A percentile compares a stretch with the other conserved stretches of the same genome.
phyloP scores from a whole-genome alignment of 768 basidiomycete species.

The Kwoniella sp. region DNA sequence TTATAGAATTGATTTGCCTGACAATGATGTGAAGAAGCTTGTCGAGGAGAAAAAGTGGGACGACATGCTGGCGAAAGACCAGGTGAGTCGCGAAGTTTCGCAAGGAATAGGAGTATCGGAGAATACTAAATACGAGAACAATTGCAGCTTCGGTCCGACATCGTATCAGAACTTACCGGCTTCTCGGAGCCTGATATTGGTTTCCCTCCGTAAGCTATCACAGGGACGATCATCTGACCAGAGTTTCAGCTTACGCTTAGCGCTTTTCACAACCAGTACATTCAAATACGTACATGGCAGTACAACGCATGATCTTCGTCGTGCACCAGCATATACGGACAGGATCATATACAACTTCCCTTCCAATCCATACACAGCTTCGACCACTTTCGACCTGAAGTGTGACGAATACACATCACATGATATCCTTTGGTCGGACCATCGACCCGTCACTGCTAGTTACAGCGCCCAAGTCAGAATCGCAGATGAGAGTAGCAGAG shows the following conservation, averaged over 20 bases:
- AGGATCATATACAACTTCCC: slow-evolving; percentile 42
- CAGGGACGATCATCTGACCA: not conserved
- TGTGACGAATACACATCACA: slow-evolving; percentile 34
- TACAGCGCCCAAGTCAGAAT: slow-evolving; percentile 27
- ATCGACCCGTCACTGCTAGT: slow-evolving; percentile 40
- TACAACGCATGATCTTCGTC: slow-evolving; percentile 39
- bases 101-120: too few relatives aligned
- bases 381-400: slow-evolving; percentile 3
- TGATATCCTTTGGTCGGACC: slow-evolving; percentile 47
- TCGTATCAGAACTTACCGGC: slow-evolving; percentile 37
- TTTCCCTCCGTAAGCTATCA: slow-evolving; percentile 43
- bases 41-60: slow-evolving; percentile 36
- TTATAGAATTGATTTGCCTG: slow-evolving; percentile 47
- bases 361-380: slow-evolving; percentile 1
- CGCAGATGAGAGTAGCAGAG: slow-evolving; percentile 35
- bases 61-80: slow-evolving; percentile 46
- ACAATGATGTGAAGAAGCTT: slow-evolving; percentile 31
- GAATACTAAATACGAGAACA: too few relatives aligned
- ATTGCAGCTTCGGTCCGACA: slow-evolving; percentile 34
- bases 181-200: slow-evolving; percentile 45
- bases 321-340: slow-evolving; percentile 53
- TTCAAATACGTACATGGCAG: slow-evolving; percentile 52
- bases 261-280: slow-evolving; percentile 19
- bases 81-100: slow-evolving; percentile 29
- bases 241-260: not conserved